phyloP scores from a whole-genome alignment of 805 yeast genomes.

The Naumovozyma dairenensis region DNA sequence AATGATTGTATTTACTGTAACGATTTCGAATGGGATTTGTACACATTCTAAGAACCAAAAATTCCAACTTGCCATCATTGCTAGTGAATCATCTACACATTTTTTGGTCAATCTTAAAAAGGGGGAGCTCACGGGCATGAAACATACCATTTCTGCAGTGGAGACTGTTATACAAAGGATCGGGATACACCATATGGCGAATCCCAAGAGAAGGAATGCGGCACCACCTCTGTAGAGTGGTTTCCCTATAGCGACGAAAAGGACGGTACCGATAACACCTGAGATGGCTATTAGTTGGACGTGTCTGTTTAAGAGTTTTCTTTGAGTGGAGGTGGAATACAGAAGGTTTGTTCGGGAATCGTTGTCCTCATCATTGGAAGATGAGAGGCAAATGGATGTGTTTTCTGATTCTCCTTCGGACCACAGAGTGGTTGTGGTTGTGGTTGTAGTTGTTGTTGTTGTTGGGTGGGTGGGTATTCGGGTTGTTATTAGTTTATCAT shows the following conservation, averaged over 20 bases:
- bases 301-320: constrained; percentile 57
- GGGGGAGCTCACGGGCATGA: constrained; percentile 67
- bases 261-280: constrained; percentile 74
- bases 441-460: no score
- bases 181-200: constrained; percentile 60
- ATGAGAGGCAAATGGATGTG: background rate
- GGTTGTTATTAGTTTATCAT: no score
- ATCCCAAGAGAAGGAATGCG: constrained; percentile 54
- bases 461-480: no score
- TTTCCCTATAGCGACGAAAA: constrained; percentile 63
- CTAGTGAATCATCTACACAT: constrained; percentile 67
- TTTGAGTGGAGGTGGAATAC: constrained; percentile 26
- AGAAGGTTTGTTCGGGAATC: constrained; percentile 12
- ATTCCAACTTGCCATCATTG: constrained; percentile 70
- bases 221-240: constrained; percentile 63
- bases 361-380: constrained; percentile 8
- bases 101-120: constrained; percentile 66
- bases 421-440: no score
- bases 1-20: constrained; percentile 66
- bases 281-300: constrained; percentile 72
- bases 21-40: constrained; percentile 74
- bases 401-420: no score
- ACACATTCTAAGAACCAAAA: constrained; percentile 69
- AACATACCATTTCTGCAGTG: constrained; percentile 73
- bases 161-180: constrained; percentile 56